Conservation (phyloP, 495 filamentous ascomycete genomes). For the Saxophila tyrrhenica region DNA sequence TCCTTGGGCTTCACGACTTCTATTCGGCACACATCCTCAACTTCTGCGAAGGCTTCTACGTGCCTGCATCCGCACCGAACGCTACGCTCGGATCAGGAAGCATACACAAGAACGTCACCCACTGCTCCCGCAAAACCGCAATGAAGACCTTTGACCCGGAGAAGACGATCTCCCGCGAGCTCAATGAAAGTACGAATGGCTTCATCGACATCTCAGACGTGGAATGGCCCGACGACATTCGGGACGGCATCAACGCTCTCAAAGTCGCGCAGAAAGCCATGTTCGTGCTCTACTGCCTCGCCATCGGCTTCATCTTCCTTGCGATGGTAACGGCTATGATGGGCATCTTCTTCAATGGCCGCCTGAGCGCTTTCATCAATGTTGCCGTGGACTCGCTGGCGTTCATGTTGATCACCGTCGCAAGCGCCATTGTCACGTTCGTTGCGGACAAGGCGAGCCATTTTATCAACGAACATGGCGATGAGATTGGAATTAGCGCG, state of each 20-base stretch:
- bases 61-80: slow-evolving; percentile 31
- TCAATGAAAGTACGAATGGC: slow-evolving; percentile 36
- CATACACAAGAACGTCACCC: slow-evolving; percentile 42
- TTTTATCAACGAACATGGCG: slow-evolving; percentile 47
- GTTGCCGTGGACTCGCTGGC: slow-evolving; percentile 35
- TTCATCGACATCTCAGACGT: slow-evolving; percentile 46
- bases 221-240: slow-evolving; percentile 51
- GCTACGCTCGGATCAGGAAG: slow-evolving; percentile 30
- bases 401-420: slow-evolving; percentile 41
- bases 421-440: slow-evolving; percentile 53
- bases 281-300: slow-evolving; percentile 56
- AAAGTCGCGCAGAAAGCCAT: slow-evolving; percentile 34
- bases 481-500: slow-evolving; percentile 43
- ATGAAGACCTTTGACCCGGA: slow-evolving; percentile 51
- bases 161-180: slow-evolving; percentile 40
- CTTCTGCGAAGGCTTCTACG: slow-evolving; percentile 54
- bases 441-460: slow-evolving; percentile 46
- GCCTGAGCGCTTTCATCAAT: slow-evolving; percentile 33
- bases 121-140: slow-evolving; percentile 50
- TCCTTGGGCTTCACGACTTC: slow-evolving; percentile 55
- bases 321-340: slow-evolving; percentile 40
- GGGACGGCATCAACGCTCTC: slow-evolving; percentile 46
- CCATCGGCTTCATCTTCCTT: slow-evolving; percentile 45
- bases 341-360: slow-evolving; percentile 31
- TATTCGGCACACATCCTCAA: slow-evolving; percentile 63